phyloP scores from a whole-genome alignment of 176 grass and related monocot genomes.

The Melocanna baccifera region DNA sequence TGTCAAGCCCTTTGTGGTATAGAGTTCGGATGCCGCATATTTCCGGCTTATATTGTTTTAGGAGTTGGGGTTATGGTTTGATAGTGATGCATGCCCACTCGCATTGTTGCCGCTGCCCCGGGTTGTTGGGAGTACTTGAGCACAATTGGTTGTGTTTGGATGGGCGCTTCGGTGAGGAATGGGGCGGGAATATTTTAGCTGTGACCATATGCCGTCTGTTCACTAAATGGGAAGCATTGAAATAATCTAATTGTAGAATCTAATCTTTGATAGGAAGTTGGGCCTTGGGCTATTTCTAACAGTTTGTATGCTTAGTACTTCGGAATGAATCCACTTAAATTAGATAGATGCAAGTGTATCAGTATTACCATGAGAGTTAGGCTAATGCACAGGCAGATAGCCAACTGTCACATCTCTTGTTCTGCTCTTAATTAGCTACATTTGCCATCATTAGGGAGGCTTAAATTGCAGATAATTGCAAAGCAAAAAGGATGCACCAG shows the following conservation, averaged over 20 bases:
- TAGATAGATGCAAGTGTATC: too few species aligned
- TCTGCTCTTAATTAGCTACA: too few species aligned
- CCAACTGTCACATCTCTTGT: too few species aligned
- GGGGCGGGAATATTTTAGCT: constrained; percentile 1
- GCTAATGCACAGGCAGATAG: too few species aligned
- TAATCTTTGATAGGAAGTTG: too few species aligned
- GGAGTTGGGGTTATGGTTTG: background rate
- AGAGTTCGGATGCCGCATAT: constrained; percentile 8
- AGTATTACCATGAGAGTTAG: too few species aligned
- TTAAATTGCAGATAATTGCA: too few species aligned
- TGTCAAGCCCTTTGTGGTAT: constrained; percentile 24
- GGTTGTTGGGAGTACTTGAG: background rate
- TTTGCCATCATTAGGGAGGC: too few species aligned
- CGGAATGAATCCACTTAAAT: too few species aligned
- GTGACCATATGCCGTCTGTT: background rate
- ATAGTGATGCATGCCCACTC: constrained; percentile 17
- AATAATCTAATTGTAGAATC: background rate
- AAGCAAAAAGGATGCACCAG: too few species aligned
- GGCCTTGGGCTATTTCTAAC: too few species aligned
- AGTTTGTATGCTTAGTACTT: too few species aligned
- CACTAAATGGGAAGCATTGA: background rate
- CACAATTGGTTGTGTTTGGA: background rate
- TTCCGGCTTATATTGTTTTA: constrained; percentile 13
- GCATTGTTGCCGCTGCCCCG: background rate
- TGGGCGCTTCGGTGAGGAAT: background rate